A percentile compares a stretch with the other conserved stretches of the same genome.
Evolutionary conservation across 2,329 filamentous ascomycete genomes (phyloP).

Genomic region (Aureobasidium musti): DNA sequence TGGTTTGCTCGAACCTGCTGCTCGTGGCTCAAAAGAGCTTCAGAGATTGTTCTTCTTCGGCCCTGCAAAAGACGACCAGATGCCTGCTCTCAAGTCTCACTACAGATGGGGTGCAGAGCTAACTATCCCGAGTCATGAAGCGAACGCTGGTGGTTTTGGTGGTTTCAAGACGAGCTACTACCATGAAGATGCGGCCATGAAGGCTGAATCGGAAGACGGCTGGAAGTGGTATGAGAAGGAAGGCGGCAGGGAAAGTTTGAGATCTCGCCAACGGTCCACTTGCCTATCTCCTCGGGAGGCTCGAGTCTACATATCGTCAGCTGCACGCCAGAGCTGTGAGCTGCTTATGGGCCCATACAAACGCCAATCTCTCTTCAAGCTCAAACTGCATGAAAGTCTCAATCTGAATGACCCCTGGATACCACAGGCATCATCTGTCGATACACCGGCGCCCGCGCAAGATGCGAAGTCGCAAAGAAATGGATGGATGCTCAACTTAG

Average conservation of each 20-base stretch:
- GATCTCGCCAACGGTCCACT: constrained; percentile 45
- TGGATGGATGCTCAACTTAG: constrained; percentile 60
- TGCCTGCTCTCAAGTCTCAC: constrained; percentile 50
- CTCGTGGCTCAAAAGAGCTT: constrained; percentile 44
- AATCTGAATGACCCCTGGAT: constrained; percentile 52
- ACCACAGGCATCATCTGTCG: constrained; percentile 32
- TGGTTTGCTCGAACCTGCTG: constrained; percentile 36
- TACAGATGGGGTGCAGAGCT: constrained; percentile 56
- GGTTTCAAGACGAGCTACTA: constrained; percentile 50
- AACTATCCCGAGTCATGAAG: constrained; percentile 53
- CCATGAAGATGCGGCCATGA: constrained; percentile 45
- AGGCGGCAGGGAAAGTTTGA: constrained; percentile 47
- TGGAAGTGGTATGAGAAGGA: constrained; percentile 58
- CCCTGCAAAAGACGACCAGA: constrained; percentile 52
- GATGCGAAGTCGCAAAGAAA: constrained; percentile 42
- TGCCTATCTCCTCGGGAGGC: constrained; percentile 45
- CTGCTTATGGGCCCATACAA: constrained; percentile 56
- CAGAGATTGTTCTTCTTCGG: constrained; percentile 56
- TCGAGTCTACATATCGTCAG: constrained; percentile 48
- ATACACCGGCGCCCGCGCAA: constrained; percentile 30
- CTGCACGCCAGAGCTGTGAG: constrained; percentile 39
- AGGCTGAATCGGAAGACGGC: constrained; percentile 49
- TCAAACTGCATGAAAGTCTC: constrained; percentile 48
- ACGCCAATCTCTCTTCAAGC: constrained; percentile 47
- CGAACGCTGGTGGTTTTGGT: constrained; percentile 40